A percentile compares a stretch with the other conserved stretches of the same genome.
phyloP scores from a whole-genome alignment of 768 basidiomycete genomes.

The Kockovaella imperatae region DNA sequence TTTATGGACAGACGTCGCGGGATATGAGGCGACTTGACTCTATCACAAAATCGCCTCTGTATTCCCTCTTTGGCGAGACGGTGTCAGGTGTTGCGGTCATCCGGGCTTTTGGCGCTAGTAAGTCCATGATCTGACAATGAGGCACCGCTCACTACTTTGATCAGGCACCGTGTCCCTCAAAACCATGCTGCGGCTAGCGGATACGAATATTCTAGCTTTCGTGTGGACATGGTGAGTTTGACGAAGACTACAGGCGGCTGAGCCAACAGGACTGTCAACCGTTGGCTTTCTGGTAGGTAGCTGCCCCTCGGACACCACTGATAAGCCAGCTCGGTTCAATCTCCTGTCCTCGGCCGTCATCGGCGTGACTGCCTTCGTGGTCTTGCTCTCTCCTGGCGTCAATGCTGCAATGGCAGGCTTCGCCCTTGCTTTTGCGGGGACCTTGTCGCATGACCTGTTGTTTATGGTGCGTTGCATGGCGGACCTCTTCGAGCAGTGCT shows the following conservation, averaged over 20 bases:
- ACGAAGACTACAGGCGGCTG: neutral
- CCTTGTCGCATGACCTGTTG: slow-evolving; percentile 60
- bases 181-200: slow-evolving; percentile 32
- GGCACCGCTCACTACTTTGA: slow-evolving; percentile 1
- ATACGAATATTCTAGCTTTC: slow-evolving; percentile 33
- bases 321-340: slow-evolving; percentile 73
- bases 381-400: slow-evolving; percentile 62
- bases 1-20: slow-evolving; percentile 78
- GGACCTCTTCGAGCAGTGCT: too few species aligned
- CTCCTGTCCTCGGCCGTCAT: slow-evolving; percentile 64
- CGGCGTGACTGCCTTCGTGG: slow-evolving; percentile 62
- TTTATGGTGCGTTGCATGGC: slow-evolving; percentile 51
- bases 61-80: slow-evolving; percentile 53
- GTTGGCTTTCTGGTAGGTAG: slow-evolving; percentile 54
- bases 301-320: neutral
- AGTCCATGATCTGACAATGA: slow-evolving; percentile 23
- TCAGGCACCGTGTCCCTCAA: slow-evolving; percentile 23
- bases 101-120: slow-evolving; percentile 76
- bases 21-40: slow-evolving; percentile 47
- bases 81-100: slow-evolving; percentile 54
- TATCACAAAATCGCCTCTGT: slow-evolving; percentile 52
- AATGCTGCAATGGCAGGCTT: slow-evolving; percentile 79
- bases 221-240: slow-evolving; percentile 82
- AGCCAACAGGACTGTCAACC: slow-evolving; percentile 54
- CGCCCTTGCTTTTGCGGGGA: slow-evolving; percentile 72